Evolutionary conservation across 352 stramenopile genomes (phyloP).

Genomic region (Phytophthora syringae): DNA sequence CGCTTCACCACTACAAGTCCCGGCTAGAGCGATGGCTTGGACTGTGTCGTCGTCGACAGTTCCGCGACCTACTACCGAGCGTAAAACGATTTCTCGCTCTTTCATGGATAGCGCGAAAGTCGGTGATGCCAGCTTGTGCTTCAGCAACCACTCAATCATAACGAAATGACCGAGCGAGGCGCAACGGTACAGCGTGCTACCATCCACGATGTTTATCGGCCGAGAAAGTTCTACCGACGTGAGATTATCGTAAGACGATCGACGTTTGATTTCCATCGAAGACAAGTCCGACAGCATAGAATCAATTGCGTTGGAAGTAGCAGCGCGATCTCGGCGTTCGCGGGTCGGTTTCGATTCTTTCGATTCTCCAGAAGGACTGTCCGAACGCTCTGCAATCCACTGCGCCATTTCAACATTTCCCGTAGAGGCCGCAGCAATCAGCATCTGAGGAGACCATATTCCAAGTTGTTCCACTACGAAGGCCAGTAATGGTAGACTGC

Average conservation of each 20-base stretch:
- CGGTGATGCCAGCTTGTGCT: conserved; percentile 16
- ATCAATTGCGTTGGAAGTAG: conserved; percentile 29
- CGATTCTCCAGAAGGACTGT: neutral
- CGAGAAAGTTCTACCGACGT: conserved; percentile 11
- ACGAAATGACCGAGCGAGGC: conserved; percentile 23
- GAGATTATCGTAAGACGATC: conserved; percentile 27
- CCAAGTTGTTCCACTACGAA: conserved; percentile 39
- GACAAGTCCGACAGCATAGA: conserved; percentile 9
- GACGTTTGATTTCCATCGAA: conserved; percentile 19
- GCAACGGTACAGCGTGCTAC: conserved; percentile 32
- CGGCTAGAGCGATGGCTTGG: conserved; percentile 9
- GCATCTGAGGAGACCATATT: conserved; percentile 39
- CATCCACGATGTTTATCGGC: conserved; percentile 31
- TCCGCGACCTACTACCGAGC: conserved; percentile 29
- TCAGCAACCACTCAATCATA: conserved; percentile 44
- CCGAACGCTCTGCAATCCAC: conserved; percentile 33
- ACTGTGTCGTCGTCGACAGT: conserved; percentile 18
- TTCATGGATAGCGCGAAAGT: conserved; percentile 31
- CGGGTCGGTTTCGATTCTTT: conserved; percentile 11
- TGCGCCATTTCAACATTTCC: conserved; percentile 40
- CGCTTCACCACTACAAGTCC: neutral
- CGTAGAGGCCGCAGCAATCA: conserved; percentile 31
- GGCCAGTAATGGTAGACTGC: conserved; percentile 28
- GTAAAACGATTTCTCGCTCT: conserved; percentile 34
- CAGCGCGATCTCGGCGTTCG: conserved; percentile 21